phyloP scores from a whole-genome alignment of 345 rosid genomes.

The Camelina hispida region DNA sequence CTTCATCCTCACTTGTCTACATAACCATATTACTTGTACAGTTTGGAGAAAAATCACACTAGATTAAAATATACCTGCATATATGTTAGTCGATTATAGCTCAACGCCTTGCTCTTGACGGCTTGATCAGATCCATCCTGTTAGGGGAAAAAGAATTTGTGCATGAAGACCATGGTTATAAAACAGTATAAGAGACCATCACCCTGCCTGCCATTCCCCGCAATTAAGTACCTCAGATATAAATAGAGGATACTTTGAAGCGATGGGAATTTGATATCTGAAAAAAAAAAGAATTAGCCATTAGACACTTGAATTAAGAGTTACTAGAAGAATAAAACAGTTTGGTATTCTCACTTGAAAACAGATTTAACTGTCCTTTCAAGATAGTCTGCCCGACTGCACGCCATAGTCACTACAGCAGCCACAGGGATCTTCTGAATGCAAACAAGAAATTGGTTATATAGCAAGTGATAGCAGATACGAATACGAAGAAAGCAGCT shows the following conservation, averaged over 20 bases:
- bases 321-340: neutral
- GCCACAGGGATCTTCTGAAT: conserved; percentile 72
- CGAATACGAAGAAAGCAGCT: conserved; percentile 9
- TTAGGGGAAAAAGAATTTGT: too few species aligned
- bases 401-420: conserved; percentile 97
- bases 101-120: conserved; percentile 82
- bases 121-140: conserved; percentile 80
- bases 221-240: conserved; percentile 75
- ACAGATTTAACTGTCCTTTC: conserved; percentile 83
- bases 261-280: conserved; percentile 80
- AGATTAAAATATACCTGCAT: conserved; percentile 66
- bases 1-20: conserved; percentile 16
- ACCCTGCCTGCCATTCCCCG: conserved; percentile 1
- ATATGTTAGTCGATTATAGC: conserved; percentile 79
- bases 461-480: conserved; percentile 16
- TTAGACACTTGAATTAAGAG: conserved; percentile 16
- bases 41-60: conserved; percentile 24
- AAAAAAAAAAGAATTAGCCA: conserved; percentile 26
- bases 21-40: conserved; percentile 21
- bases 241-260: conserved; percentile 86
- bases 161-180: conserved; percentile 14
- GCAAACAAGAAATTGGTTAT: conserved; percentile 36
- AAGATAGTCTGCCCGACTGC: conserved; percentile 97
- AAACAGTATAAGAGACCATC: conserved; percentile 26
- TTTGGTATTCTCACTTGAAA: conserved; percentile 56